Conservation (phyloP, 345 rosid species). For the Gossypium turneri region DNA sequence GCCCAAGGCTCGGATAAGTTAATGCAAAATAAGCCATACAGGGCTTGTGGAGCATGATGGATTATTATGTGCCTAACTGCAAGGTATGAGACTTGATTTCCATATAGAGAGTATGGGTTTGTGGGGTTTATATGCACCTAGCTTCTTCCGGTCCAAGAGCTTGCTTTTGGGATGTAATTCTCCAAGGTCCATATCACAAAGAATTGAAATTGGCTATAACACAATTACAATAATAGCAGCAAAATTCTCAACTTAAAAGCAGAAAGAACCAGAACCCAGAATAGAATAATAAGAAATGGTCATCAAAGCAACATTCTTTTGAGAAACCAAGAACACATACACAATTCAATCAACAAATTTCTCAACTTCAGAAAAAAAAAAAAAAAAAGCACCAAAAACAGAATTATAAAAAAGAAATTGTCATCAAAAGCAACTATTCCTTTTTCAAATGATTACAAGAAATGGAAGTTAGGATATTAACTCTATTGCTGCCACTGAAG, state of each 20-base stretch:
- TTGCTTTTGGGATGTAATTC: neutral
- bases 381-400: too few species aligned
- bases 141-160: too few species aligned
- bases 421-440: neutral
- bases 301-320: neutral
- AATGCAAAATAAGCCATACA: too few species aligned
- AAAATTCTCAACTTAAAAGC: neutral
- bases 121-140: too few species aligned
- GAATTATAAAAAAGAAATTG: neutral
- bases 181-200: neutral
- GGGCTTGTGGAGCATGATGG: too few species aligned
- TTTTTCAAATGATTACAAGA: constrained; percentile 27
- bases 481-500: constrained; percentile 25
- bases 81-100: neutral
- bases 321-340: neutral
- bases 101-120: too few species aligned
- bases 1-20: too few species aligned
- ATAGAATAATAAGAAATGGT: neutral
- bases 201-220: neutral
- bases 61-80: neutral
- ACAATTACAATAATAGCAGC: neutral
- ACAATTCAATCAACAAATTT: neutral
- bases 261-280: neutral
- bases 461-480: constrained; percentile 27
- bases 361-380: neutral